Base-by-base conservation (phyloP, 306 rosid genomes). In the Quercus alba region DNA sequence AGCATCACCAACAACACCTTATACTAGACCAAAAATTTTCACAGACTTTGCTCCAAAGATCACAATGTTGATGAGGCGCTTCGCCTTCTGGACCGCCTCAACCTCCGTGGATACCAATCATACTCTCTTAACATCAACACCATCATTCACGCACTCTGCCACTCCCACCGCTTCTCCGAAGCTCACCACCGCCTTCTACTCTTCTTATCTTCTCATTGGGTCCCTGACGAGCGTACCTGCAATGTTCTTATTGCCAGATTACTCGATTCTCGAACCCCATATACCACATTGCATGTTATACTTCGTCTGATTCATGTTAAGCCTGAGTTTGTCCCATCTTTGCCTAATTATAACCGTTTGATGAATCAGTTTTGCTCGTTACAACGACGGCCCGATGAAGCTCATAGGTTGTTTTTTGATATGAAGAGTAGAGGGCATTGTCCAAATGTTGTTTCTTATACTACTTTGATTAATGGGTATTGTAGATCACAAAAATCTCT, bases 391-490 rank as follows among this genome's bases (percentile, higher is more conserved):
- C 88, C 91, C 20, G n/a, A 11, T 6, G 86, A 77, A 66, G 97
- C 92, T 75, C 98, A 92, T 26, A 20, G 92, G 66, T 46, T 91
- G 72, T 80, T 92, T 46, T 92, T 85, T 14, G 93, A 94, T 68
- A 85, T 94, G 93, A 80, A 21, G 86, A 75, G 81, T 67, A 86
- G 87, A 77, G 97, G 97, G 76, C 97, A 94, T 83, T 56, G 78
- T 20, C 97, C 98, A 0, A 87, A 90, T 78, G 75, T 81, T 25
- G 94, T 91, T 85, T 82, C 98, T n/a, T 92, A 84, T 35, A 91
- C 98, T 41, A 84, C 98, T 23, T 81, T 92, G 88, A 78, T 94
- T 4, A 86, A 86, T 15, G 98, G 97, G 35, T 94, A 91, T 31
- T 84, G 92, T 31, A 12, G 68, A 18, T 38, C 44, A 38, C 11